Percentiles rank a stretch among this genome's conserved stretches.
Evolutionary conservation across 495 filamentous ascomycete species (phyloP).

Genomic region (Penicillium bovifimosum): DNA sequence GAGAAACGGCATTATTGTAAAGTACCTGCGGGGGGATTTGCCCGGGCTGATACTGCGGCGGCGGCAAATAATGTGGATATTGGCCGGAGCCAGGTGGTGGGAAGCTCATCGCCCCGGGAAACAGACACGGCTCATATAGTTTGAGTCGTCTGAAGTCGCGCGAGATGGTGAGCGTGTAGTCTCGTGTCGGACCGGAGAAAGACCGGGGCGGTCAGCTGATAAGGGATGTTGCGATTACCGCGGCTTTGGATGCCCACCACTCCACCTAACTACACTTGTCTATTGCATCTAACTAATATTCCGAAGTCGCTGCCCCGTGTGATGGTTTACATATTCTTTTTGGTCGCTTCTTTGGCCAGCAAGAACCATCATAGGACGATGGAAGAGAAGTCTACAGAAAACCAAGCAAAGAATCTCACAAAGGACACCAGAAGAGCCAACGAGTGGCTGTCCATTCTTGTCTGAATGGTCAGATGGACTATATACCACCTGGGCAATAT

Average conservation of each 20-base stretch:
- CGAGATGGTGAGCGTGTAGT: slow-evolving; percentile 12
- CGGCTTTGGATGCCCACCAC: background rate
- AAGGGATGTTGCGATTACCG: slow-evolving; percentile 14
- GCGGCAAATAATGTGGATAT: slow-evolving; percentile 31
- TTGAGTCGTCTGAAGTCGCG: slow-evolving; percentile 14
- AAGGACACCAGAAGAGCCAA: background rate
- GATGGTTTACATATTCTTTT: background rate
- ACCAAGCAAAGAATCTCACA: background rate
- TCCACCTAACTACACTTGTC: too few relatives aligned
- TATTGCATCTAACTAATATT: too few relatives aligned
- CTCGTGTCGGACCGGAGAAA: slow-evolving; percentile 39
- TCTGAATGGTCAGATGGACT: background rate
- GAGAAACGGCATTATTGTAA: slow-evolving; percentile 37
- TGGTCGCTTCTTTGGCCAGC: background rate
- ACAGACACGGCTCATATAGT: slow-evolving; percentile 17
- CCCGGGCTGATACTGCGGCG: slow-evolving; percentile 33
- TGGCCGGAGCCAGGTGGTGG: slow-evolving; percentile 44
- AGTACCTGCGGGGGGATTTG: slow-evolving; percentile 36
- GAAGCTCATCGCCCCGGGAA: slow-evolving; percentile 45
- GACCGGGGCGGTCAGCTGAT: slow-evolving; percentile 24
- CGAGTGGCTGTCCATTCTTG: background rate
- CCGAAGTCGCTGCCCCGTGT: too few relatives aligned
- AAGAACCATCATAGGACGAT: background rate
- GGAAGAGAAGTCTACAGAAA: background rate
- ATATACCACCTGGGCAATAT: background rate